Evolutionary conservation across 2,329 filamentous ascomycete species (phyloP), one percentile per base, ranked within the genome.

Genomic region (Chrysoporthe austroafricana): DNA sequence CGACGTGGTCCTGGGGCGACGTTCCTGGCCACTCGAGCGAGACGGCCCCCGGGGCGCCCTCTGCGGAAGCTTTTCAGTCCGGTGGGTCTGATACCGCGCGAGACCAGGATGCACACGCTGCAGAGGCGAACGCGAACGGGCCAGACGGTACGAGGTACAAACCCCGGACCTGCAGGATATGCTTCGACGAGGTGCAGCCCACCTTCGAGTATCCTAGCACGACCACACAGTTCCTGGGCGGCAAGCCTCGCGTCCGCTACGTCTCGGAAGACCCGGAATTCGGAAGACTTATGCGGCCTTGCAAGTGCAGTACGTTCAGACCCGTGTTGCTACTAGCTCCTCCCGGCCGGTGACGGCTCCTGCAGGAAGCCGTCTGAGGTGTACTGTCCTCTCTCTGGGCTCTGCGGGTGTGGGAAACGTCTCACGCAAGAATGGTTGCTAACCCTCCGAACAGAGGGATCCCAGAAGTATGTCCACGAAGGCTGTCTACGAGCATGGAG

Each of bases 391-490:
- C 6, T 16, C 21, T 36, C 4, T 32, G 6, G 43, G n/a, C 43
- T n/a, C 36, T 4, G n/a, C 57, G 21, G 57, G 18, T 44, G 57
- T 43, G 9, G n/a, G 44, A 16, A 16, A 9, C 18, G 3, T 8
- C 21, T 32, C 26, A 32, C 50, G 26, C n/a, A 44, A 26, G 39
- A 60, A 60, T n/a, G 26, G 14, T 32, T 48, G 59, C 59, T 61
- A 32, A 61, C 59, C 43, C 42, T 21, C 59, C 48, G 48, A 6
- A 48, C 5, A 61, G 59, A 93, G 81, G 96, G 96, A 63, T 93
- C 92, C 50, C 92, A 95, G 73, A 92, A 92, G 80, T 97, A 97
- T 79, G 94, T 98, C 34, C 96, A 99, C 78, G 93, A 97, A 78
- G 91, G 89, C 42, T 99, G 96, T 76, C 84, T 99, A 61, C 88